Conservation (phyloP, 768 basidiomycete species). For the Suillus americanus region DNA sequence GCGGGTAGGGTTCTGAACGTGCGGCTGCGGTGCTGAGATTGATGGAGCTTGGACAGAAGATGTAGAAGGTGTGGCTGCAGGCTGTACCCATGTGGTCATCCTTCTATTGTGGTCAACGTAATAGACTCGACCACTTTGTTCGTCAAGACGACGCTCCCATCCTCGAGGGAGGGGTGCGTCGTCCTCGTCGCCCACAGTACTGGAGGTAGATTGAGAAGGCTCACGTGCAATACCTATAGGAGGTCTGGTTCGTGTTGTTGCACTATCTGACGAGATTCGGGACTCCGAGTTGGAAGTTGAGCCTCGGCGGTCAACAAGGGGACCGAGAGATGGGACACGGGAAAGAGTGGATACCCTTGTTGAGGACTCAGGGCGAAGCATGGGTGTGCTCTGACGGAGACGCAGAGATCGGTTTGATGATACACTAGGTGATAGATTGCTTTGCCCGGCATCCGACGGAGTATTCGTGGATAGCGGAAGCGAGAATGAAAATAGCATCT, state of each 20-base stretch:
- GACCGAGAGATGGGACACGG: conserved; percentile 19
- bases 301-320: neutral
- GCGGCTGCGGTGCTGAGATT: conserved; percentile 19
- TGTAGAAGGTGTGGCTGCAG: conserved; percentile 21
- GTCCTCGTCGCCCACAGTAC: conserved; percentile 48
- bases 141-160: conserved; percentile 82
- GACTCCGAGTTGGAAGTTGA: conserved; percentile 6
- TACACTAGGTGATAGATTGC: conserved; percentile 14
- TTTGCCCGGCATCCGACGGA: conserved; percentile 16
- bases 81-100: conserved; percentile 79
- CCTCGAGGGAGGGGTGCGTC: conserved; percentile 68
- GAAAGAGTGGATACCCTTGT: conserved; percentile 18
- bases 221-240: conserved; percentile 15
- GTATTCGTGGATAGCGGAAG: conserved; percentile 40
- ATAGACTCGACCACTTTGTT: conserved; percentile 64
- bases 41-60: conserved; percentile 18
- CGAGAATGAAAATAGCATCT: conserved; percentile 67
- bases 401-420: conserved; percentile 13
- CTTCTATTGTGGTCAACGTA: conserved; percentile 87
- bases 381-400: conserved; percentile 22
- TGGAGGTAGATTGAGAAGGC: conserved; percentile 9
- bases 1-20: conserved; percentile 27
- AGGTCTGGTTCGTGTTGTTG: conserved; percentile 15
- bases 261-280: neutral
- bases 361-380: conserved; percentile 20